Evolutionary conservation across 208 protist species (phyloP).

Genomic region (Tritrichomonas foetus): DNA sequence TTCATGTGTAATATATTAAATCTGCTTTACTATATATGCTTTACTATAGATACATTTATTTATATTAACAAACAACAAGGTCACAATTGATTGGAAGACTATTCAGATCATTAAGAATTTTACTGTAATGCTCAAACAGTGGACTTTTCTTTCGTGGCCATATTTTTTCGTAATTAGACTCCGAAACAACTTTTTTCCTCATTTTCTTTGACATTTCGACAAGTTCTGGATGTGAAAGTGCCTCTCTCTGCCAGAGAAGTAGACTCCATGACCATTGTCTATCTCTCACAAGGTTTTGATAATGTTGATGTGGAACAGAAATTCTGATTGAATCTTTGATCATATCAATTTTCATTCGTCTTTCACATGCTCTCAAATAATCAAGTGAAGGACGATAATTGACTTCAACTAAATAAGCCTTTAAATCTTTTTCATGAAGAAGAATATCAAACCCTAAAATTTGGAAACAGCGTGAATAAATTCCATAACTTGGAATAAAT

Average conservation of each 20-base stretch:
- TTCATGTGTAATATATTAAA: too few species aligned
- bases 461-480: slow-evolving; percentile 46
- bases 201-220: too few species aligned
- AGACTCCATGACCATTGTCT: neutral
- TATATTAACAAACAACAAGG: too few species aligned
- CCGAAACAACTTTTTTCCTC: too few species aligned
- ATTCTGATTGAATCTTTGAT: slow-evolving; percentile 20
- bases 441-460: slow-evolving; percentile 54
- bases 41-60: too few species aligned
- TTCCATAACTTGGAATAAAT: neutral
- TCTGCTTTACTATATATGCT: too few species aligned
- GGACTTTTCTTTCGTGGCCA: too few species aligned
- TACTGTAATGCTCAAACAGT: too few species aligned
- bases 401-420: slow-evolving; percentile 51
- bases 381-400: slow-evolving; percentile 59
- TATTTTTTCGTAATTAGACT: too few species aligned
- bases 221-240: too few species aligned
- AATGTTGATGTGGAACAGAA: neutral
- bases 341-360: slow-evolving; percentile 32
- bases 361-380: neutral
- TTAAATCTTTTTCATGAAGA: slow-evolving; percentile 43
- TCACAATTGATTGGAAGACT: too few species aligned
- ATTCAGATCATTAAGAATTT: too few species aligned
- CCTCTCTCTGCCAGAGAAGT: neutral
- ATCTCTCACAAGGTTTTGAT: neutral